Evolutionary conservation across 2,329 filamentous ascomycete genomes (phyloP).

Genomic region (Penicillium sp.): DNA sequence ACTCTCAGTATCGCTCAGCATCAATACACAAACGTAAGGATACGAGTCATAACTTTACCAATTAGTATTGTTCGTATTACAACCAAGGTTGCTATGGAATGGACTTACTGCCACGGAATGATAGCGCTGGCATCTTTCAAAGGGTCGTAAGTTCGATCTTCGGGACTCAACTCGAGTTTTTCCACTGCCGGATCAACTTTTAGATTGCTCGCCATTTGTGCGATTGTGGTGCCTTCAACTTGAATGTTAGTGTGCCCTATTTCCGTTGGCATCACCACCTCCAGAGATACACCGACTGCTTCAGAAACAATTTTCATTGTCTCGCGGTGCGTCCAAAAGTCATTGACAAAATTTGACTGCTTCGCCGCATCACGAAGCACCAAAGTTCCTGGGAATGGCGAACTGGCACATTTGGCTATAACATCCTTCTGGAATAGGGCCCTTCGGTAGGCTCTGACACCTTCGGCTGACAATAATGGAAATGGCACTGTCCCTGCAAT

Average conservation of each 20-base stretch:
- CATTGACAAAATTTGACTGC: constrained; percentile 23
- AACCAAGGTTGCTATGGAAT: not conserved
- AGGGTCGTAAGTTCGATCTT: constrained; percentile 19
- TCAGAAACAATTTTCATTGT: constrained; percentile 25
- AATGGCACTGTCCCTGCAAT: constrained; percentile 16
- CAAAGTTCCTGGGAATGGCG: constrained; percentile 18
- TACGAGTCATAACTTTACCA: constrained; percentile 18
- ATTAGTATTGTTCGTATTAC: not conserved
- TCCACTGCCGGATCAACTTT: constrained; percentile 15
- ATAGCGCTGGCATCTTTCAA: constrained; percentile 16
- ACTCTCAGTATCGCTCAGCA: constrained; percentile 27
- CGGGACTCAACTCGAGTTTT: constrained; percentile 12
- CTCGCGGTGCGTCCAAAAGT: constrained; percentile 26
- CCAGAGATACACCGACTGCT: constrained; percentile 19
- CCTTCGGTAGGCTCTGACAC: constrained; percentile 14
- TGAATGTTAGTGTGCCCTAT: constrained; percentile 30
- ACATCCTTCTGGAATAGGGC: constrained; percentile 13
- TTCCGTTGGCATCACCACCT: constrained; percentile 24
- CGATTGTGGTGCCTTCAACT: constrained; percentile 13
- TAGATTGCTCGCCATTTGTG: constrained; percentile 15
- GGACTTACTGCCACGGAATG: constrained; percentile 26
- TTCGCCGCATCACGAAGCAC: constrained; percentile 22
- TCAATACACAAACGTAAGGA: constrained; percentile 31
- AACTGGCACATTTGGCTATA: constrained; percentile 12
- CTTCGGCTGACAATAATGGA: constrained; percentile 9